Evolutionary conservation across 2,329 filamentous ascomycete genomes (phyloP).

Genomic region (Ophiocordyceps australis): DNA sequence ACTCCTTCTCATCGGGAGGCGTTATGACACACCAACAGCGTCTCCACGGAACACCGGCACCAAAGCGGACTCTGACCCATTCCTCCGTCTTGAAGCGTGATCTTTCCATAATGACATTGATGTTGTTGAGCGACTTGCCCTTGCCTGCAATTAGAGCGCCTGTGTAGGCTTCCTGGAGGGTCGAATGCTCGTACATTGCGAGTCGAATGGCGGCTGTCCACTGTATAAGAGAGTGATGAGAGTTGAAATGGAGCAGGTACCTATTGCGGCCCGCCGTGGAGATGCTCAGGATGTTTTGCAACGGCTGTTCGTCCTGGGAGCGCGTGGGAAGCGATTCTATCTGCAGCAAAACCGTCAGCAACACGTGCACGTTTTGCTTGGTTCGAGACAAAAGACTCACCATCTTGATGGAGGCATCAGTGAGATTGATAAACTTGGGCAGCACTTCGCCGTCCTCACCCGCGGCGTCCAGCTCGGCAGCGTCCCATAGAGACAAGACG

Average conservation of each 20-base stretch:
- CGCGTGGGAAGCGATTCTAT: constrained; percentile 81
- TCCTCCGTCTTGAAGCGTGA: constrained; percentile 64
- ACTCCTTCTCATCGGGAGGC: constrained; percentile 87
- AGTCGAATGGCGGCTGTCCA: constrained; percentile 93
- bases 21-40: constrained; percentile 93
- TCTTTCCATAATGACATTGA: constrained; percentile 73
- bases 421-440: constrained; percentile 89
- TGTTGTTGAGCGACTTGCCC: constrained; percentile 77
- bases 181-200: constrained; percentile 85
- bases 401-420: constrained; percentile 97
- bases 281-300: constrained; percentile 90
- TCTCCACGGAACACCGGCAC: constrained; percentile 87
- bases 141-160: constrained; percentile 91
- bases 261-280: constrained; percentile 92
- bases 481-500: constrained; percentile 89
- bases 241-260: constrained; percentile 92
- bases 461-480: constrained; percentile 72
- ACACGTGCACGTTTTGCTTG: too few relatives aligned
- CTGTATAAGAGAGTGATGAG: constrained; percentile 77
- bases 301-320: constrained; percentile 53
- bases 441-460: constrained; percentile 72
- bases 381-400: constrained; percentile 27
- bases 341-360: constrained; percentile 18
- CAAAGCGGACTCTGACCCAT: constrained; percentile 90
- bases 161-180: constrained; percentile 90